Evolutionary conservation across 164 flowering plant genomes (phyloP).

Genomic region (Magnolia kwangsiensis): DNA sequence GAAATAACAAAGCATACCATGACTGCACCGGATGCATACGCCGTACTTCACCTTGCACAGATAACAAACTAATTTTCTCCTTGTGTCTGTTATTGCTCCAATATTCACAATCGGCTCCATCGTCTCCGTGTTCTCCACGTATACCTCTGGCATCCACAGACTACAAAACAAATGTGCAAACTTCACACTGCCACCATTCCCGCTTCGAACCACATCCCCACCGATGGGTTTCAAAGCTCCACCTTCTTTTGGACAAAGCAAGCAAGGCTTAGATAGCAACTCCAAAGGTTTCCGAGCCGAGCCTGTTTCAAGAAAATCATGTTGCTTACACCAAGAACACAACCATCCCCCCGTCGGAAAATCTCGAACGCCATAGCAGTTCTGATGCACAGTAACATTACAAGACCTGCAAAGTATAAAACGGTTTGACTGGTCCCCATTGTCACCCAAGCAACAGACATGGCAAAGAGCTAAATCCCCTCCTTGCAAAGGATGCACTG

Average conservation of each 20-base stretch:
- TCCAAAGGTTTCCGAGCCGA: not conserved
- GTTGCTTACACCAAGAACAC: conserved; percentile 76
- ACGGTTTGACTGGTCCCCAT: conserved; percentile 33
- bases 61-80: conserved; percentile 61
- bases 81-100: conserved; percentile 59
- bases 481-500: conserved; percentile 46
- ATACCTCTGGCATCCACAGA: conserved; percentile 90
- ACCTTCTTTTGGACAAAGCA: conserved; percentile 76
- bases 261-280: conserved; percentile 36
- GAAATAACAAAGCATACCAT: conserved; percentile 61
- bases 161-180: conserved; percentile 88
- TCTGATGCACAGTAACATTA: conserved; percentile 65
- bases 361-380: conserved; percentile 79
- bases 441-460: conserved; percentile 54
- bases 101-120: conserved; percentile 88
- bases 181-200: conserved; percentile 26
- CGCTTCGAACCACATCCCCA: conserved; percentile 19
- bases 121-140: conserved; percentile 50
- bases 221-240: conserved; percentile 78
- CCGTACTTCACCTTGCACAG: conserved; percentile 88
- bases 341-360: conserved; percentile 52
- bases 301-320: conserved; percentile 13
- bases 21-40: conserved; percentile 86
- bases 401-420: conserved; percentile 66
- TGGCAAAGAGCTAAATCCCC: conserved; percentile 45